Evolutionary conservation across 2,329 filamentous ascomycete species (phyloP).

Genomic region (Neofusicoccum ribis): DNA sequence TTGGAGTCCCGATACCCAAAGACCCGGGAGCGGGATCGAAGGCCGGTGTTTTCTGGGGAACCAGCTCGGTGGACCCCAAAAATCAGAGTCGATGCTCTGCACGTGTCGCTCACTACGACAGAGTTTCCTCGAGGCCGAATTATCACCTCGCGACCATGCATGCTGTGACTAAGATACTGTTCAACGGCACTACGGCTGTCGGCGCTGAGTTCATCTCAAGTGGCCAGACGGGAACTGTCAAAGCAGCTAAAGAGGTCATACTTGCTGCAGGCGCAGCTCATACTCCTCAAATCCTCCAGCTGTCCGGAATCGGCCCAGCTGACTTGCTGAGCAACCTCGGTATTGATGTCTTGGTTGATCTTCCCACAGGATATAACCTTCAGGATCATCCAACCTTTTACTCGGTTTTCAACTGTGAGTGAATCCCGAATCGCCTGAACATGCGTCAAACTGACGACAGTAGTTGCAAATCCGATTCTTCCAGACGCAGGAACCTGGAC

Average conservation of each 20-base stretch:
- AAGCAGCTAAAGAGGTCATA: slow-evolving; percentile 48
- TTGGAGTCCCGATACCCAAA: neutral
- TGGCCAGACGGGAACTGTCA: slow-evolving; percentile 24
- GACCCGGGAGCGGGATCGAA: neutral
- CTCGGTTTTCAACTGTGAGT: slow-evolving; percentile 39
- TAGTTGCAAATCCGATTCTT: slow-evolving; percentile 16
- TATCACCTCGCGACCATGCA: slow-evolving; percentile 30
- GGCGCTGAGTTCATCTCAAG: slow-evolving; percentile 20
- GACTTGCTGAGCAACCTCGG: slow-evolving; percentile 53
- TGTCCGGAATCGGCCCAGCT: slow-evolving; percentile 60
- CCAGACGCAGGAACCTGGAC: slow-evolving; percentile 36
- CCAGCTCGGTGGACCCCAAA: neutral
- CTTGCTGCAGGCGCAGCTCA: slow-evolving; percentile 58
- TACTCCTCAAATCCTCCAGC: slow-evolving; percentile 64
- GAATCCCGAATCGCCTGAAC: accelerated
- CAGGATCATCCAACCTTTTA: slow-evolving; percentile 61
- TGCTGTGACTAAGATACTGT: slow-evolving; percentile 26
- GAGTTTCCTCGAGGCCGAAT: slow-evolving; percentile 33
- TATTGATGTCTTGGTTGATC: slow-evolving; percentile 57
- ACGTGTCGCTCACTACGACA: slow-evolving; percentile 33
- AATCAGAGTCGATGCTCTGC: slow-evolving; percentile 38
- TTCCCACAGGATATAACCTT: slow-evolving; percentile 64
- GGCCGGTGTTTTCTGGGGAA: neutral
- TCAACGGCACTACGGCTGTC: slow-evolving; percentile 5
- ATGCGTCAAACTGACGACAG: neutral